Evolutionary conservation across 139 green algal species (phyloP).

Genomic region (Medakamo hakoo): DNA sequence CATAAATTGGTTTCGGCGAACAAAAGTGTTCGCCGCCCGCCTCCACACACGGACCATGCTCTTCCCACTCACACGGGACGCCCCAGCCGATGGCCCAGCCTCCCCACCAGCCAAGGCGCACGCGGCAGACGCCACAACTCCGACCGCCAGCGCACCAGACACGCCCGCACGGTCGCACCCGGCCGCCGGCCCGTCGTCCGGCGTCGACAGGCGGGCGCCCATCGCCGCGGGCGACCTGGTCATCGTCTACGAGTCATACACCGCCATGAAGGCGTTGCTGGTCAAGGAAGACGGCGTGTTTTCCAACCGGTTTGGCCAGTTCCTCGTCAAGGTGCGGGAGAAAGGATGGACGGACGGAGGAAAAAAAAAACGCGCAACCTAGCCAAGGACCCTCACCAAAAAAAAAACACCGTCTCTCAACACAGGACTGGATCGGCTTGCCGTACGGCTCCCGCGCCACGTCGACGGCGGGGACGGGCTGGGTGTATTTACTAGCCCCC

Average conservation of each 20-base stretch:
- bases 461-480: conserved; percentile 22
- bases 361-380: not conserved
- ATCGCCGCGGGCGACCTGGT: conserved; percentile 61
- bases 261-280: conserved; percentile 46
- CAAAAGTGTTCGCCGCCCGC: too few species aligned
- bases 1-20: too few species aligned
- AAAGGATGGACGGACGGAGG: not conserved
- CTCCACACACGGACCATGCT: too few species aligned
- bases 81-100: too few species aligned
- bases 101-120: too few species aligned
- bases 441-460: conserved; percentile 52
- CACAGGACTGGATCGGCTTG: conserved; percentile 69
- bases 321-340: conserved; percentile 35
- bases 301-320: conserved; percentile 42
- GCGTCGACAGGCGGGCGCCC: not conserved
- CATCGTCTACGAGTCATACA: conserved; percentile 61
- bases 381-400: not conserved
- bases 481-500: conserved; percentile 59
- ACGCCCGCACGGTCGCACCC: too few species aligned
- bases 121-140: too few species aligned
- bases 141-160: too few species aligned
- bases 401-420: too few species aligned
- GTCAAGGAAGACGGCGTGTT: conserved; percentile 21
- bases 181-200: too few species aligned
- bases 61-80: too few species aligned